Evolutionary conservation across 257 asterid genomes (phyloP).

Genomic region (Solanum tacnaense): DNA sequence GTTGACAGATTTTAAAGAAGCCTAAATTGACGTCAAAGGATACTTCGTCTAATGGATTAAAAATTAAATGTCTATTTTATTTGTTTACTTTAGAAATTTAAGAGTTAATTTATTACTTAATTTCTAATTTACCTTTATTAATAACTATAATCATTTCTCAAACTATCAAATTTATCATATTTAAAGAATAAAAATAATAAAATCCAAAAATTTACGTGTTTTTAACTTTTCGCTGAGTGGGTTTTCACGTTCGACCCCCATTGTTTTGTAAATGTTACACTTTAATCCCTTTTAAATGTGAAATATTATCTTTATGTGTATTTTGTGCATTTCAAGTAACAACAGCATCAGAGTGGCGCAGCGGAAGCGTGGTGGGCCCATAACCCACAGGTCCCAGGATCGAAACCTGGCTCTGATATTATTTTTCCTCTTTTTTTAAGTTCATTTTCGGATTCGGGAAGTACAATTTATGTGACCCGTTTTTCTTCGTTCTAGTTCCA

Average conservation of each 20-base stretch:
- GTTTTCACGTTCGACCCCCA: background rate
- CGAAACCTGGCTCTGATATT: slow-evolving; percentile 97
- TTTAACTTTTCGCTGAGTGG: background rate
- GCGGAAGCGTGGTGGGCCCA: slow-evolving; percentile 91
- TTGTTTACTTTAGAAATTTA: background rate
- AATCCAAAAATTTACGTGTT: background rate
- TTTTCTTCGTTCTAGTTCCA: no score
- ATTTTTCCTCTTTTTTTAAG: background rate
- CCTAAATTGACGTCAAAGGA: background rate
- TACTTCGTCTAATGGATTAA: background rate
- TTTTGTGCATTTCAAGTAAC: background rate
- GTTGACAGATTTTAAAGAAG: background rate
- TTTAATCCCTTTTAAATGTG: background rate
- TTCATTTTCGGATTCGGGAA: background rate
- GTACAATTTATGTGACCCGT: background rate
- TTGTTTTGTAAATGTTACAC: background rate
- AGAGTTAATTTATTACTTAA: background rate
- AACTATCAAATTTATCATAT: background rate
- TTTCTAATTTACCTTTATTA: background rate
- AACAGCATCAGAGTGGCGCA: slow-evolving; percentile 47
- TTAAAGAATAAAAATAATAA: no score
- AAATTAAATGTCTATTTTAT: background rate
- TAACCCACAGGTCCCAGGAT: slow-evolving; percentile 99
- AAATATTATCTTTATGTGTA: no score
- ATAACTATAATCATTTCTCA: background rate